Percentiles rank a stretch among this genome's conserved stretches.
These are phyloP conservation scores for Tillandsia leiboldiana DNA, from an alignment of 176 grass and related monocot species.

Conservation along the genomic window DNA sequence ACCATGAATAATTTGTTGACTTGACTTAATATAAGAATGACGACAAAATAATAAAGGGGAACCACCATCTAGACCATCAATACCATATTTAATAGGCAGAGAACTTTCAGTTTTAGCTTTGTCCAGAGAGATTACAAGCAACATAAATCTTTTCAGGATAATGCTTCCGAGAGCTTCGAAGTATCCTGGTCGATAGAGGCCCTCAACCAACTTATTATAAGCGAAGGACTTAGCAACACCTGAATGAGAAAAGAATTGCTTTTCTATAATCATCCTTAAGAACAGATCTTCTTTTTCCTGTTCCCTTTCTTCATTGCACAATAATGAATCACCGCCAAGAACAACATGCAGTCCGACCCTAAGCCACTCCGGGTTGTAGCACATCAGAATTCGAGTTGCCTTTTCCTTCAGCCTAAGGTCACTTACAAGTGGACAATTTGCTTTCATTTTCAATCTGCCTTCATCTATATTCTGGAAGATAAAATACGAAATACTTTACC, in stretches of 20 bases:
- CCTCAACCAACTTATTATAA: slow-evolving; percentile 31
- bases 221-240: slow-evolving; percentile 24
- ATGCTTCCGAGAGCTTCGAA: slow-evolving; percentile 26
- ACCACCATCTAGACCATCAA: slow-evolving; percentile 59
- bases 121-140: slow-evolving; percentile 49
- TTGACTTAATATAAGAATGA: slow-evolving; percentile 46
- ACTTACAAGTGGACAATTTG: slow-evolving; percentile 41
- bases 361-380: slow-evolving; percentile 53
- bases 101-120: slow-evolving; percentile 42
- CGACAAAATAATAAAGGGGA: slow-evolving; percentile 44
- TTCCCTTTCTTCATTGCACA: slow-evolving; percentile 24
- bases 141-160: slow-evolving; percentile 51
- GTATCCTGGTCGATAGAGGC: slow-evolving; percentile 20
- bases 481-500: neutral
- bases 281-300: slow-evolving; percentile 36
- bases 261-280: slow-evolving; percentile 49
- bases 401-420: slow-evolving; percentile 53
- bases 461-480: slow-evolving; percentile 51
- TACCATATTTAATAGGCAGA: slow-evolving; percentile 40
- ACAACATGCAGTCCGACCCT: slow-evolving; percentile 58
- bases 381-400: slow-evolving; percentile 40
- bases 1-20: slow-evolving; percentile 47
- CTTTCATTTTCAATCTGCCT: slow-evolving; percentile 50
- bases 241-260: slow-evolving; percentile 40
- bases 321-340: slow-evolving; percentile 39